phyloP scores from a whole-genome alignment of 1,284 basidiomycete genomes.

The Ceratobasidium sp. region DNA sequence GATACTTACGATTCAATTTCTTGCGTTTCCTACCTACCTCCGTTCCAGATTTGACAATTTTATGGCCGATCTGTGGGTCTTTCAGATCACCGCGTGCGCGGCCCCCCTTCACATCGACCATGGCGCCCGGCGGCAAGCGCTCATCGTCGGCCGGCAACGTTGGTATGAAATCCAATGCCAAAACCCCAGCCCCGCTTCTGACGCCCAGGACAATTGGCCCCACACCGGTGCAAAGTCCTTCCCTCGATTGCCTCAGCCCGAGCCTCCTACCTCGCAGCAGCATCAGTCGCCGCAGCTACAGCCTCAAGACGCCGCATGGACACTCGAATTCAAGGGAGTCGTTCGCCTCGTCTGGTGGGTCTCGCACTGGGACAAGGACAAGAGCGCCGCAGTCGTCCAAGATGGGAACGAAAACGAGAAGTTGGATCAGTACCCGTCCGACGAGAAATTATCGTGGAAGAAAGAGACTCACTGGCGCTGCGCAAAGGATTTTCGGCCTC shows the following conservation, averaged over 20 bases:
- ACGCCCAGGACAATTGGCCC: neutral
- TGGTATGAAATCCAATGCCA: neutral
- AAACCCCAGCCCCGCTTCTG: neutral
- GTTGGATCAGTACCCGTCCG: neutral
- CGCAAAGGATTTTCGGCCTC: conserved; percentile 32
- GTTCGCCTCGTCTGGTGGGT: conserved; percentile 47
- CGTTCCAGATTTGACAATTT: conserved; percentile 32
- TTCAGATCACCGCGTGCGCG: conserved; percentile 6
- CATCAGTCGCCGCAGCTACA: no score
- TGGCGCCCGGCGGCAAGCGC: conserved; percentile 10
- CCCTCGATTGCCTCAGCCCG: conserved; percentile 16
- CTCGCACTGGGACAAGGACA: conserved; percentile 29
- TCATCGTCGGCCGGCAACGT: conserved; percentile 20
- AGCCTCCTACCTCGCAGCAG: conserved; percentile 1
- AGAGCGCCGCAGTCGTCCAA: neutral
- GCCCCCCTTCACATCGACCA: neutral
- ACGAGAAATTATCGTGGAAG: conserved; percentile 13
- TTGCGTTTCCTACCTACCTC: neutral
- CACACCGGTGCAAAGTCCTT: conserved; percentile 8
- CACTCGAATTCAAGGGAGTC: conserved; percentile 48
- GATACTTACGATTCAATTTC: conserved; percentile 7
- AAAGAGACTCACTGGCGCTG: neutral
- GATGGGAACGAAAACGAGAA: conserved; percentile 8
- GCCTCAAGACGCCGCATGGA: conserved; percentile 37
- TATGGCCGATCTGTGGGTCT: neutral